Percentiles rank a stretch among this genome's conserved stretches.
Evolutionary conservation across 176 grass and related monocot genomes (phyloP).

Genomic region (Musa schizocarpa): DNA sequence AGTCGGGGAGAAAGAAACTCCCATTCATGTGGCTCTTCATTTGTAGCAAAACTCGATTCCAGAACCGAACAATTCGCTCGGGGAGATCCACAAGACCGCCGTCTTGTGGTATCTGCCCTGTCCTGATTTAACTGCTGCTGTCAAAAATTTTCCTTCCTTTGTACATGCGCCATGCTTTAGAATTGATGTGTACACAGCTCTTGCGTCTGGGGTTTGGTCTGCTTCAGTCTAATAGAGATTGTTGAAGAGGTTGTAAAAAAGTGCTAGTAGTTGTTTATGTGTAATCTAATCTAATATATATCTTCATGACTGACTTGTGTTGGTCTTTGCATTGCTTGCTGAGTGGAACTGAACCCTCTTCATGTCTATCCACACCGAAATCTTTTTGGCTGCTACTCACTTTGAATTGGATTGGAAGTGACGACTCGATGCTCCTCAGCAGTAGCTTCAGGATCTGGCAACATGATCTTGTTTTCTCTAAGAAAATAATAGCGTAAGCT

Average conservation of each 20-base stretch:
- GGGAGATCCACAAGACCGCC: background rate
- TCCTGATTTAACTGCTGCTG: background rate
- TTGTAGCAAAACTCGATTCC: background rate
- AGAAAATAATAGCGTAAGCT: background rate
- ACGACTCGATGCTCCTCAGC: background rate
- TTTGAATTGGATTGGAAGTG: background rate
- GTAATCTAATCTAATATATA: background rate
- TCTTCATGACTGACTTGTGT: background rate
- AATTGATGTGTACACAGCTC: background rate
- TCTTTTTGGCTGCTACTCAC: background rate
- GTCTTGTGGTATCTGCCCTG: background rate
- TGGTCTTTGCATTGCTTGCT: background rate
- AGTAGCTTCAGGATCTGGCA: background rate
- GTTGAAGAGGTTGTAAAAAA: background rate
- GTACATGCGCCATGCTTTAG: background rate
- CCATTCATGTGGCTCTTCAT: background rate
- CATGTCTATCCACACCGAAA: background rate
- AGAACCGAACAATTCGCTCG: background rate
- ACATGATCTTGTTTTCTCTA: background rate
- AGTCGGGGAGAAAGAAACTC: background rate
- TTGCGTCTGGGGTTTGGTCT: background rate
- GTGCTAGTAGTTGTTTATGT: background rate
- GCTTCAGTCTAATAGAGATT: background rate
- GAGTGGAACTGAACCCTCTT: background rate
- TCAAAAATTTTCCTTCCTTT: background rate